Evolutionary conservation across 2,329 filamentous ascomycete species (phyloP), one percentile per base, ranked within the genome.

Genomic region (Phyllosticta citribraziliensis): DNA sequence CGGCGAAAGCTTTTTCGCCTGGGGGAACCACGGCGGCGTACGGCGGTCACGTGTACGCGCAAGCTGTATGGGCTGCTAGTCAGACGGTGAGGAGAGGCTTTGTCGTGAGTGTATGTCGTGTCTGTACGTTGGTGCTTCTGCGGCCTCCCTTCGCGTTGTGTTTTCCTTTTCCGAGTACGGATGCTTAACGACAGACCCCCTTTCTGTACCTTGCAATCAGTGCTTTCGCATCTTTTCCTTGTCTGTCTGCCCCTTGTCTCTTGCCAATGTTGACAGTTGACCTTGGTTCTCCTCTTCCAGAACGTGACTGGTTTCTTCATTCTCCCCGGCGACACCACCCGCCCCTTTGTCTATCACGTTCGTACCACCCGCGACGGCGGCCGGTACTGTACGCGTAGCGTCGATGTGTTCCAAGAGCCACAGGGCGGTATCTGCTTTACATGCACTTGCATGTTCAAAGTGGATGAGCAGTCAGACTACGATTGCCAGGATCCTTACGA

Each of bases 41-140:
- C 68, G 81, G 81, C 12, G 81, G 81, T 1, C 80, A 84, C 70
- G 80, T 83, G 4, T 83, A 79, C 65, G 78, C 79, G n/a, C 82
- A 84, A 68, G 78, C 81, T 33, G 80, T 79, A 17, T 84, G 79
- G 73, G 81, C 81, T 17, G 81, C 82, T 9, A 78, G 78, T 9
- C 78, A 82, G 63, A 84, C 81, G 1, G 78, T 83, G 12, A 67
- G 66, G 5, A 70, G 74, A 27, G 81, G 79, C 1, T 78, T 81
- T 56, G 67, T 82, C 27, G 71, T 84, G 22, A 80, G 83, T 70
- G 80, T 82, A 71, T 63, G 74, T 68, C 52, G 53, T 40, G 22
- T 35, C 17, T 22, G 22, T 35, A 33, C 20, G 60, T 19, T 58
- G 19, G 47, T 19, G 12, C 22, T 22, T 22, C 22, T 22, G 22